Percentiles rank a stretch among this genome's conserved stretches.
Evolutionary conservation across 805 yeast species (phyloP).

Genomic region (Myxozyma kluyveri): DNA sequence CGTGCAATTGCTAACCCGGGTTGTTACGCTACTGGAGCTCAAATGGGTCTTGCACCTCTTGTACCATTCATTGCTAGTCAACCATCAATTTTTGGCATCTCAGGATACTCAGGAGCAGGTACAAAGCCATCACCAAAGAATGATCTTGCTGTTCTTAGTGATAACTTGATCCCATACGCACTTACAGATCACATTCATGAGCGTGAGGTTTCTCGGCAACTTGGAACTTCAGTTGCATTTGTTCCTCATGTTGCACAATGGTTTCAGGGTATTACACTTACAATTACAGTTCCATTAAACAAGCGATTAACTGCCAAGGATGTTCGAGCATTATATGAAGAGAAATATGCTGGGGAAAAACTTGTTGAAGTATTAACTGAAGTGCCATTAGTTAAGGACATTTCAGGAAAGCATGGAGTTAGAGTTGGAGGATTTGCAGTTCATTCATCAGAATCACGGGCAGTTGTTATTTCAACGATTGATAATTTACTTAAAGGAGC

Average conservation of each 20-base stretch:
- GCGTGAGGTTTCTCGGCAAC: slow-evolving; percentile 78
- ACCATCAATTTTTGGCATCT: slow-evolving; percentile 90
- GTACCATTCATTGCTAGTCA: slow-evolving; percentile 56
- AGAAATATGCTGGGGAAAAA: slow-evolving; percentile 81
- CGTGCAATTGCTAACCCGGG: slow-evolving; percentile 84
- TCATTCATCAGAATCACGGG: slow-evolving; percentile 81
- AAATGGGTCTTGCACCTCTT: slow-evolving; percentile 85
- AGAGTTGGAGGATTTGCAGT: slow-evolving; percentile 94
- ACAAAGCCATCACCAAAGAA: slow-evolving; percentile 97
- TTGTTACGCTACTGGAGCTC: slow-evolving; percentile 99
- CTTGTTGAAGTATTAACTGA: slow-evolving; percentile 84
- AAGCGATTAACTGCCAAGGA: slow-evolving; percentile 72
- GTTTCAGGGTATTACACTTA: slow-evolving; percentile 97
- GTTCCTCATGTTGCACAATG: slow-evolving; percentile 94
- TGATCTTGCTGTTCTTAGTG: slow-evolving; percentile 66
- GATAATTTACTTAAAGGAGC: slow-evolving; percentile 97
- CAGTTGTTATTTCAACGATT: slow-evolving; percentile 90
- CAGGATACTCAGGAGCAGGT: slow-evolving; percentile 99
- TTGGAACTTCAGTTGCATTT: slow-evolving; percentile 79
- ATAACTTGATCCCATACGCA: slow-evolving; percentile 92
- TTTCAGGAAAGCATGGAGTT: slow-evolving; percentile 91
- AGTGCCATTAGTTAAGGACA: slow-evolving; percentile 87
- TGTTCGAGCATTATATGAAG: slow-evolving; percentile 79
- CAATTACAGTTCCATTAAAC: slow-evolving; percentile 79
- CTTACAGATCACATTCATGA: slow-evolving; percentile 97